Percentiles rank a stretch among this genome's conserved stretches.
Evolutionary conservation across 176 grass and related monocot species (phyloP).

Genomic region (Puya raimondii): DNA sequence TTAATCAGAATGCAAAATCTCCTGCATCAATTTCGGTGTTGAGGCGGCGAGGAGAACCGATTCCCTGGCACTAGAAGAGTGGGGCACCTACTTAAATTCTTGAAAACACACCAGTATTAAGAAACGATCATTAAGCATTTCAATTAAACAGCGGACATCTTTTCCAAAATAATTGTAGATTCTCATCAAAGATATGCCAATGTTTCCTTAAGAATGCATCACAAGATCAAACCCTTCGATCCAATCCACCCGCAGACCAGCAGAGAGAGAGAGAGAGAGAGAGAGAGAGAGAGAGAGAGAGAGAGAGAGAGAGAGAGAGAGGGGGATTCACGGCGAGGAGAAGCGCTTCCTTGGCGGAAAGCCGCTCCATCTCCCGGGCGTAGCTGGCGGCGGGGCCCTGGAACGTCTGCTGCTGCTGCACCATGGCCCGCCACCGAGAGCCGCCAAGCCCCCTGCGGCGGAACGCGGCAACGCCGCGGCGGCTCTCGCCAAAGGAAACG

Average conservation of each 20-base stretch:
- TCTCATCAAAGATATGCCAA: background rate
- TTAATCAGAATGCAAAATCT: too few relatives aligned
- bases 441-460: background rate
- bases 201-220: background rate
- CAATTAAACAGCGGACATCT: background rate
- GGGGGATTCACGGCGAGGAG: conserved; percentile 55
- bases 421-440: conserved; percentile 32
- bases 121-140: too few relatives aligned
- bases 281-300: background rate
- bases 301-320: conserved; percentile 2
- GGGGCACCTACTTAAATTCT: too few relatives aligned
- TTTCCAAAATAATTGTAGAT: background rate
- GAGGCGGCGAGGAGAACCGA: too few relatives aligned
- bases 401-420: conserved; percentile 56
- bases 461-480: conserved; percentile 6
- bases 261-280: background rate
- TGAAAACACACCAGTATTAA: too few relatives aligned
- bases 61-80: too few relatives aligned
- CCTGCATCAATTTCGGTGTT: too few relatives aligned
- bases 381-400: conserved; percentile 64
- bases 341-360: conserved; percentile 92
- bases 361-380: conserved; percentile 93
- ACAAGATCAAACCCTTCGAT: background rate
- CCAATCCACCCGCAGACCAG: background rate
- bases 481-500: conserved; percentile 16